These are phyloP conservation scores for Didymosphaeria variabile DNA, from an alignment of 2,329 filamentous ascomycete species.

Conservation along the genomic window DNA sequence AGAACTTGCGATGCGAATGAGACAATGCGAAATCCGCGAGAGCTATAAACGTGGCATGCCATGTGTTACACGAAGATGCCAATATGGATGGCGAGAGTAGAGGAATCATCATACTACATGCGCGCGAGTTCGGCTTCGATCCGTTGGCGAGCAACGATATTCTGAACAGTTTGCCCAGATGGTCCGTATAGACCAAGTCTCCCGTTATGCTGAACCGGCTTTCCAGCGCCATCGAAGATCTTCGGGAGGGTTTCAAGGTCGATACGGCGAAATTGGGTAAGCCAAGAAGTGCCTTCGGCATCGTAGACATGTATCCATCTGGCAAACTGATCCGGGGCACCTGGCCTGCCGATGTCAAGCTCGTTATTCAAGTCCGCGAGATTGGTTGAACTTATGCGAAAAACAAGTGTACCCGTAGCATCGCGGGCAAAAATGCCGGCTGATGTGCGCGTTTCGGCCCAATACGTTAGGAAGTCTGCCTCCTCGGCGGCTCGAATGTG, in stretches of 20 bases:
- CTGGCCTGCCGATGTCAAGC: conserved; percentile 16
- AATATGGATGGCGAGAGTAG: neutral
- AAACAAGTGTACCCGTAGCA: conserved; percentile 18
- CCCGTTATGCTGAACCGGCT: neutral
- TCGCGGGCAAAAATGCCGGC: conserved; percentile 19
- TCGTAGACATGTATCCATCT: conserved; percentile 27
- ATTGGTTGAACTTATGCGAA: conserved; percentile 21
- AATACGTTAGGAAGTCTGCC: conserved; percentile 19
- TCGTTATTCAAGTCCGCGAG: conserved; percentile 7
- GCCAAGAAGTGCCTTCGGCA: conserved; percentile 15
- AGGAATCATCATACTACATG: neutral
- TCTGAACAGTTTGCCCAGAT: neutral
- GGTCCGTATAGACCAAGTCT: neutral
- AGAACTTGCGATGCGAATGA: neutral
- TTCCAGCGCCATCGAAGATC: conserved; percentile 3
- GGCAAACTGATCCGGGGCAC: neutral
- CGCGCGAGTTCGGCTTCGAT: conserved; percentile 4
- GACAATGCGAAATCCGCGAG: neutral
- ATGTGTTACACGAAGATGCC: neutral
- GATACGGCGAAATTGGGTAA: neutral
- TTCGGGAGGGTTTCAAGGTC: conserved; percentile 1
- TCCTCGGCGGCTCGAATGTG: conserved; percentile 21
- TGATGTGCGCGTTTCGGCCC: conserved; percentile 8
- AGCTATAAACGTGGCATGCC: neutral
- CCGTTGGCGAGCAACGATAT: conserved; percentile 2